phyloP scores from a whole-genome alignment of 1,284 basidiomycete genomes.

The Moesziomyces antarcticus region DNA sequence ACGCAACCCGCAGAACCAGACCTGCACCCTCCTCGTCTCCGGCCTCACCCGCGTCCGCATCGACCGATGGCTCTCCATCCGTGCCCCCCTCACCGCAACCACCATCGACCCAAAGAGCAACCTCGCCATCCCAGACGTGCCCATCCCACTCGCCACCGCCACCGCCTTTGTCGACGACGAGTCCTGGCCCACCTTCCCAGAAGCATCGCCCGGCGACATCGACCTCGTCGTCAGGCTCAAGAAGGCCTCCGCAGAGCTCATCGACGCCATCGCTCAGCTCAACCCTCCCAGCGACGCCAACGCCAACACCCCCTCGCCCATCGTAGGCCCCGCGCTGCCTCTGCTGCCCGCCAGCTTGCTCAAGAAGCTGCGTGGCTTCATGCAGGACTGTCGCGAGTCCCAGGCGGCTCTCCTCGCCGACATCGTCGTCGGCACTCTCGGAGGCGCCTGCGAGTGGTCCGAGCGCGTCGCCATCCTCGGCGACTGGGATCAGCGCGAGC shows the following conservation, averaged over 20 bases:
- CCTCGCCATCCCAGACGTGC: constrained; percentile 56
- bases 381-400: constrained; percentile 55
- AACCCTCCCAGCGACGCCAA: constrained; percentile 25
- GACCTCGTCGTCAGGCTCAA: constrained; percentile 51
- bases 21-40: constrained; percentile 62
- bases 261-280: constrained; percentile 53
- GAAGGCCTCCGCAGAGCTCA: constrained; percentile 49
- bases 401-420: constrained; percentile 59
- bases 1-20: constrained; percentile 61
- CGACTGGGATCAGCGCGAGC: constrained; percentile 56
- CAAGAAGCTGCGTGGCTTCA: constrained; percentile 54
- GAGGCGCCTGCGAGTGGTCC: constrained; percentile 65
- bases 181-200: constrained; percentile 43
- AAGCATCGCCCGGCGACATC: constrained; percentile 44
- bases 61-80: constrained; percentile 60
- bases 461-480: constrained; percentile 60
- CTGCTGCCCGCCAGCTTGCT: constrained; percentile 58
- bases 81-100: constrained; percentile 58
- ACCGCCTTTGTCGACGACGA: constrained; percentile 57
- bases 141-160: constrained; percentile 56
- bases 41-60: constrained; percentile 61
- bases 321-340: constrained; percentile 53
- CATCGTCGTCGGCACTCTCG: constrained; percentile 62
- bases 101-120: constrained; percentile 57
- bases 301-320: constrained; percentile 30